These are phyloP conservation scores for Rhodotorula taiwanensis DNA, from an alignment of 768 basidiomycete species.

Conservation along the genomic window DNA sequence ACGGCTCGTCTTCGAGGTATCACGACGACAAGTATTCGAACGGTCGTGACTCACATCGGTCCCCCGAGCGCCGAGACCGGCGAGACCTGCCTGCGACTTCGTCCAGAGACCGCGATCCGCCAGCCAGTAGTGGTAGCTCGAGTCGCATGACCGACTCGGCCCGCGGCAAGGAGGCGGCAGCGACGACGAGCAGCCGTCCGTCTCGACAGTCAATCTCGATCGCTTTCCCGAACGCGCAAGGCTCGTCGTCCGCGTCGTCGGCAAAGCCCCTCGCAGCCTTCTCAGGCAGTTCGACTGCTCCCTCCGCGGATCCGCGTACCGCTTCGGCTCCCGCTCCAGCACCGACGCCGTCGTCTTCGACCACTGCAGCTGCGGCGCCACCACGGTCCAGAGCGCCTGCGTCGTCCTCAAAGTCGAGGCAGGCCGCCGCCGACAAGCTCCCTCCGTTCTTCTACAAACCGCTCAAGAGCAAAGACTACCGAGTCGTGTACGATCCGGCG, in stretches of 20 bases:
- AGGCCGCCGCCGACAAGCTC: conserved; percentile 1
- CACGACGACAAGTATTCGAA: not conserved
- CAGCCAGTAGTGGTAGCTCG: not conserved
- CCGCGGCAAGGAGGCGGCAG: not conserved
- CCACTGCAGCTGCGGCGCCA: not conserved
- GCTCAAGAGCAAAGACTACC: conserved; percentile 14
- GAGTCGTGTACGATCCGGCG: conserved; percentile 21
- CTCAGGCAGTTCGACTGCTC: not conserved
- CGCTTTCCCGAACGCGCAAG: not conserved
- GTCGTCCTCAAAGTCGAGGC: too few relatives aligned
- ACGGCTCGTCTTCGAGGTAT: not conserved
- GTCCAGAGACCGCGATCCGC: too few relatives aligned
- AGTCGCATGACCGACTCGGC: not conserved
- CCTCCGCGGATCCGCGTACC: not conserved
- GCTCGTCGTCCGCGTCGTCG: not conserved
- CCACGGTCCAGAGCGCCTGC: too few relatives aligned
- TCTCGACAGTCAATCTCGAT: not conserved
- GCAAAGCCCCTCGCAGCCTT: not conserved
- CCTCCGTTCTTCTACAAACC: conserved; percentile 34
- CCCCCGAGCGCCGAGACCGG: not conserved
- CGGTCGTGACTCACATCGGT: not conserved
- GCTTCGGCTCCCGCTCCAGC: not conserved
- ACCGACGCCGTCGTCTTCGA: too few relatives aligned
- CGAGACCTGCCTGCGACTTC: not conserved
- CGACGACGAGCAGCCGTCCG: not conserved